Evolutionary conservation across 768 basidiomycete species (phyloP).

Genomic region (Podaxis pistillaris): DNA sequence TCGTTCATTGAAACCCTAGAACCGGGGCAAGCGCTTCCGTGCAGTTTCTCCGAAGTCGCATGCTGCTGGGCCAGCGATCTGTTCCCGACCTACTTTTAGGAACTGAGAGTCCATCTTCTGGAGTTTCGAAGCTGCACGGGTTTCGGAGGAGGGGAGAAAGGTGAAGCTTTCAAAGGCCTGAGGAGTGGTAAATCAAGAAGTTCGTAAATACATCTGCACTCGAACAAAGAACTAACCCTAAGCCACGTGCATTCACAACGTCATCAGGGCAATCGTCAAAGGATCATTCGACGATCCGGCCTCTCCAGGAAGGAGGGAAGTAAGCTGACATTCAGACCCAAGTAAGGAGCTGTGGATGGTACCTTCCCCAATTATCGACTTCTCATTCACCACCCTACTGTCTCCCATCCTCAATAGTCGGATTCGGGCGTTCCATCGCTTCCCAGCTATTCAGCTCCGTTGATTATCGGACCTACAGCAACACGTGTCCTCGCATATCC

Average conservation of each 20-base stretch:
- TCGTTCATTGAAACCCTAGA: not conserved
- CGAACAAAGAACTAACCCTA: too few species aligned
- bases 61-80: not conserved
- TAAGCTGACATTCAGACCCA: not conserved
- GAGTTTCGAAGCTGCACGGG: not conserved
- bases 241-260: too few species aligned
- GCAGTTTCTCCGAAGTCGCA: not conserved
- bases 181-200: too few species aligned
- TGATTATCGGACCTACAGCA: conserved; percentile 8
- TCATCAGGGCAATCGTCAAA: not conserved
- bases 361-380: not conserved
- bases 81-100: not conserved
- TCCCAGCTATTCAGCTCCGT: not conserved
- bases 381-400: not conserved
- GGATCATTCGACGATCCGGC: too few species aligned
- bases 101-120: not conserved
- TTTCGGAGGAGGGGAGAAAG: not conserved
- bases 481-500: conserved; percentile 11
- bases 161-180: not conserved
- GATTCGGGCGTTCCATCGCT: not conserved
- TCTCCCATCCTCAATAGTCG: not conserved
- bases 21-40: not conserved
- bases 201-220: too few species aligned
- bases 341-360: not conserved
- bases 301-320: too few species aligned